phyloP scores from a whole-genome alignment of 768 basidiomycete species.

The Hydnomerulius pinastri region DNA sequence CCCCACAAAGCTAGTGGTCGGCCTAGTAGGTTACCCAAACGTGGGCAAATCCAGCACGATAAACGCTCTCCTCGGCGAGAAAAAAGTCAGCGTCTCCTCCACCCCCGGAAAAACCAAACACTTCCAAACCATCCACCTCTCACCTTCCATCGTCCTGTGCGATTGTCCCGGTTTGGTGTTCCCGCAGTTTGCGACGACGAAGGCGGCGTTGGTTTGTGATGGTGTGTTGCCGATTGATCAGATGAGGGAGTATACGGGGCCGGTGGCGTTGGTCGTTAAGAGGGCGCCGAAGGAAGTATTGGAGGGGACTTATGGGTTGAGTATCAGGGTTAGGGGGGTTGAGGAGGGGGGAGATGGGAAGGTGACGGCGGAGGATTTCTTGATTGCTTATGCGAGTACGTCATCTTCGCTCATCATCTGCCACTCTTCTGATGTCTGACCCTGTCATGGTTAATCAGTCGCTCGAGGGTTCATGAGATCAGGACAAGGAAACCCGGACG shows the following conservation, averaged over 20 bases:
- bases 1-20: slow-evolving; percentile 72
- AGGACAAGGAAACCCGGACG: slow-evolving; percentile 96
- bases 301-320: slow-evolving; percentile 89
- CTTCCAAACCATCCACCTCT: slow-evolving; percentile 97
- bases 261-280: slow-evolving; percentile 72
- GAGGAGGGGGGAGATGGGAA: slow-evolving; percentile 88
- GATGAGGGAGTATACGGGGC: slow-evolving; percentile 90
- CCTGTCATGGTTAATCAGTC: slow-evolving; percentile 56
- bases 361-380: slow-evolving; percentile 74
- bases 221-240: slow-evolving; percentile 98
- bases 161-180: slow-evolving; percentile 99
- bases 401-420: slow-evolving; percentile 16
- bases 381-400: slow-evolving; percentile 92
- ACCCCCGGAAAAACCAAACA: slow-evolving; percentile 99
- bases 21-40: slow-evolving; percentile 97
- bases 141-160: slow-evolving; percentile 81
- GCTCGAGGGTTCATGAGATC: slow-evolving; percentile 90
- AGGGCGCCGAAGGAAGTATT: slow-evolving; percentile 80
- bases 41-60: slow-evolving; percentile 99
- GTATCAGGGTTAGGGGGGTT: slow-evolving; percentile 57
- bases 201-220: slow-evolving; percentile 94
- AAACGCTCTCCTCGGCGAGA: slow-evolving; percentile 93
- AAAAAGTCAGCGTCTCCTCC: slow-evolving; percentile 97
- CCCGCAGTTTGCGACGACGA: slow-evolving; percentile 96
- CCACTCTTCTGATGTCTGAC: slow-evolving; percentile 15